A percentile compares a stretch with the other conserved stretches of the same genome.
Conservation (phyloP, 2,329 filamentous ascomycete genomes). For the Cladophialophora carrionii region DNA sequence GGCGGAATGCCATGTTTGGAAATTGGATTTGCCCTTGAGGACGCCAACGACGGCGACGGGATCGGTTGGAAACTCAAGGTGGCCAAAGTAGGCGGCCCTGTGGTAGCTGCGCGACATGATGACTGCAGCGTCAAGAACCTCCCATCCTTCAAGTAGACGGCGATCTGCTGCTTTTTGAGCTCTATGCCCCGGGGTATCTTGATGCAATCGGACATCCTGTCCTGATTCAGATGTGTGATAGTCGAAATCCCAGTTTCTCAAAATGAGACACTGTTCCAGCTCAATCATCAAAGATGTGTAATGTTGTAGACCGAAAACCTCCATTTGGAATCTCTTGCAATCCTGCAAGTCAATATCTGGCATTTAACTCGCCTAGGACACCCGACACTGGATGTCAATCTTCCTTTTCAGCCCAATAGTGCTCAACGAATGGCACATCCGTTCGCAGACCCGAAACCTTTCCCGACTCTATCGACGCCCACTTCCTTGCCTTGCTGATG, state of each 20-base stretch:
- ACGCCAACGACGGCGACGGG: constrained; percentile 11
- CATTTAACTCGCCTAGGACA: background rate
- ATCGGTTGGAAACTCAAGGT: constrained; percentile 19
- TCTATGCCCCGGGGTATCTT: background rate
- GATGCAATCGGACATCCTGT: background rate
- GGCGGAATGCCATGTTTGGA: constrained; percentile 25
- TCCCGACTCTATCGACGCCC: background rate
- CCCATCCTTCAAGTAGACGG: background rate
- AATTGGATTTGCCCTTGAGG: constrained; percentile 32
- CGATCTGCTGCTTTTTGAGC: constrained; percentile 7
- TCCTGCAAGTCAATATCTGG: background rate
- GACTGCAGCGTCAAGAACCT: background rate
- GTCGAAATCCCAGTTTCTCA: background rate
- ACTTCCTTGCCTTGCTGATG: constrained; percentile 24
- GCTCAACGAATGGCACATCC: background rate
- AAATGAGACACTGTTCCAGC: constrained; percentile 10
- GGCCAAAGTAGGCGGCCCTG: constrained; percentile 13
- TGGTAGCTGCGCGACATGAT: constrained; percentile 3
- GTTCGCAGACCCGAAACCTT: background rate
- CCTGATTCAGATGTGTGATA: constrained; percentile 16
- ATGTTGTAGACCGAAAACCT: background rate
- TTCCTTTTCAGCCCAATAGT: background rate
- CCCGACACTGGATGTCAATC: background rate
- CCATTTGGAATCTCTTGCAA: background rate
- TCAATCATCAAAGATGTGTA: background rate